phyloP scores from a whole-genome alignment of 495 filamentous ascomycete species.

The Penicillium longicatenatum region DNA sequence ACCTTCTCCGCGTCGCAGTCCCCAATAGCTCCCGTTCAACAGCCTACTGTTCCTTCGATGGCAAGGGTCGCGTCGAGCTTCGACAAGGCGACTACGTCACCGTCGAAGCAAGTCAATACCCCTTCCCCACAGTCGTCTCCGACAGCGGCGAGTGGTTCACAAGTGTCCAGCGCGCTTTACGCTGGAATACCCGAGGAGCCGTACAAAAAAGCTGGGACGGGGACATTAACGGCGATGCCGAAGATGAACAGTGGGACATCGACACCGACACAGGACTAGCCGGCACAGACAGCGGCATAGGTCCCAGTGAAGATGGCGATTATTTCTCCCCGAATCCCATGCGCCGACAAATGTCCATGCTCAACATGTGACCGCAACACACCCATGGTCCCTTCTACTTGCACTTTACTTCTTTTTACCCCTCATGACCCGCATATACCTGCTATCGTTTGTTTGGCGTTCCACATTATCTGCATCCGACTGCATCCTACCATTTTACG shows the following conservation, averaged over 20 bases:
- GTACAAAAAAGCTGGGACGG: slow-evolving; percentile 79
- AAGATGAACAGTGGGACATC: slow-evolving; percentile 67
- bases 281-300: slow-evolving; percentile 52
- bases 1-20: slow-evolving; percentile 84
- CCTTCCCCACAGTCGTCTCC: slow-evolving; percentile 89
- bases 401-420: slow-evolving; percentile 2
- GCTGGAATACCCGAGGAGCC: slow-evolving; percentile 89
- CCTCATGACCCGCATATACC: slow-evolving; percentile 6
- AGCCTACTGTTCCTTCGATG: slow-evolving; percentile 95
- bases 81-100: slow-evolving; percentile 91
- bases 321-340: slow-evolving; percentile 61
- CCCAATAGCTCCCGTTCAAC: slow-evolving; percentile 83
- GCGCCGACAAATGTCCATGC: slow-evolving; percentile 67
- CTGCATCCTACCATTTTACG: slow-evolving; percentile 10
- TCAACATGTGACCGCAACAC: slow-evolving; percentile 40
- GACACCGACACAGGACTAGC: slow-evolving; percentile 71
- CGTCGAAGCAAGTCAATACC: slow-evolving; percentile 90
- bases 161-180: slow-evolving; percentile 82
- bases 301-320: slow-evolving; percentile 64
- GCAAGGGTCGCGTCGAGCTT: slow-evolving; percentile 91
- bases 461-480: slow-evolving; percentile 5
- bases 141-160: slow-evolving; percentile 88
- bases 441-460: slow-evolving; percentile 9
- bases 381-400: slow-evolving; percentile 11
- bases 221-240: slow-evolving; percentile 38